Conservation (phyloP, 352 stramenopile genomes). For the Globisporangium spinosum region DNA sequence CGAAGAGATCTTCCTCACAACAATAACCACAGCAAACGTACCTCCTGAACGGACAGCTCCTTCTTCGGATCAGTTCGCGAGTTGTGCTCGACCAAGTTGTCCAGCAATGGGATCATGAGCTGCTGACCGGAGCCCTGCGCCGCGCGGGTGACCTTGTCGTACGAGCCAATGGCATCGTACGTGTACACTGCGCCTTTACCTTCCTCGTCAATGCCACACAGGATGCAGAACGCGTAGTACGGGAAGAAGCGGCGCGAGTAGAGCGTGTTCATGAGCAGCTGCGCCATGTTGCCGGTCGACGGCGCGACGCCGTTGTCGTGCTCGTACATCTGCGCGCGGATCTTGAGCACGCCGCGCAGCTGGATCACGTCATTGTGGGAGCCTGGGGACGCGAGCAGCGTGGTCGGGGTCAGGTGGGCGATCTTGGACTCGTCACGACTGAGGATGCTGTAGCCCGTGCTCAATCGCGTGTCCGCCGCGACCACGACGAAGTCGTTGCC, state of each 20-base stretch:
- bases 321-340: slow-evolving; percentile 85
- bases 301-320: slow-evolving; percentile 96
- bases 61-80: slow-evolving; percentile 91
- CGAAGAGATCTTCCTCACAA: neutral
- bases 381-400: slow-evolving; percentile 70
- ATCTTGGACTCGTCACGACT: slow-evolving; percentile 93
- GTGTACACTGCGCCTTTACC: slow-evolving; percentile 96
- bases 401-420: slow-evolving; percentile 62
- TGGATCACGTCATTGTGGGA: slow-evolving; percentile 88
- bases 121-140: slow-evolving; percentile 91
- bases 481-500: slow-evolving; percentile 96
- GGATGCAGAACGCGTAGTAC: slow-evolving; percentile 99
- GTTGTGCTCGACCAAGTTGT: slow-evolving; percentile 95
- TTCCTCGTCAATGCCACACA: slow-evolving; percentile 95
- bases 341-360: slow-evolving; percentile 72
- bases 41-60: slow-evolving; percentile 88
- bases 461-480: slow-evolving; percentile 94
- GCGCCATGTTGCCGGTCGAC: slow-evolving; percentile 89
- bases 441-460: slow-evolving; percentile 96
- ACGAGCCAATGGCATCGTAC: slow-evolving; percentile 97
- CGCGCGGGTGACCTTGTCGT: slow-evolving; percentile 72
- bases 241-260: slow-evolving; percentile 99
- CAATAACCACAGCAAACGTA: slow-evolving; percentile 12
- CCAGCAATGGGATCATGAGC: slow-evolving; percentile 97
- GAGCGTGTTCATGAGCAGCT: slow-evolving; percentile 97